These are phyloP conservation scores for Pichia sp. DNA, from an alignment of 1,139 yeast genomes.

Conservation along the genomic window DNA sequence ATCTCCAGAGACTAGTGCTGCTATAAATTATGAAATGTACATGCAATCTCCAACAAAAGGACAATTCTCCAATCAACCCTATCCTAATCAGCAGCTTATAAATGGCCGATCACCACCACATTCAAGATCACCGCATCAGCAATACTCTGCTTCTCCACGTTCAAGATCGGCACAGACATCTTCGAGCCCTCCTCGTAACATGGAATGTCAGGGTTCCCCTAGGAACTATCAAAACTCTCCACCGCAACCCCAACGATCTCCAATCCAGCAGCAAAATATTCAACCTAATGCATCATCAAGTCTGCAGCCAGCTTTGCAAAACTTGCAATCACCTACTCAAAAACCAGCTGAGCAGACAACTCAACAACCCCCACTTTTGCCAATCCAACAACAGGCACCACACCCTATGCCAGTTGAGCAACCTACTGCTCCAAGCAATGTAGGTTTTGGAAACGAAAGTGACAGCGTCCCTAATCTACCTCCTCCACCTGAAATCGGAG, in stretches of 20 bases:
- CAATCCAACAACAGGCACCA: neutral
- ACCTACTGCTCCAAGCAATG: neutral
- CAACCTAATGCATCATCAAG: too few species aligned
- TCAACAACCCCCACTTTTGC: neutral
- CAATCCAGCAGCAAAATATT: neutral
- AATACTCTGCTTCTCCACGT: neutral
- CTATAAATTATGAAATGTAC: neutral
- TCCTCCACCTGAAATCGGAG: conserved; percentile 4
- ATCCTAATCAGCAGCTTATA: neutral
- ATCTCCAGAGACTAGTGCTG: neutral
- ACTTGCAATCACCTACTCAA: neutral
- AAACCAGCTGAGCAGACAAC: neutral
- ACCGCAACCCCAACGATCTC: neutral
- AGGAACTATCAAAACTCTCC: neutral
- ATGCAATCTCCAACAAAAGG: neutral
- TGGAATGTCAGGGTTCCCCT: neutral
- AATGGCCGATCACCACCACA: neutral
- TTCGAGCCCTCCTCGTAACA: neutral
- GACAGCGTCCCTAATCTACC: neutral
- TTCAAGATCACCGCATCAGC: neutral
- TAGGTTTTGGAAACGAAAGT: neutral
- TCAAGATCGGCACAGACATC: neutral
- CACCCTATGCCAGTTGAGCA: neutral
- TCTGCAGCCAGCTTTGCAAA: neutral
- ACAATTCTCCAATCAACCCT: neutral